These are phyloP conservation scores for Hypoxylon sp. DNA, from an alignment of 2,329 filamentous ascomycete genomes.

Conservation along the genomic window DNA sequence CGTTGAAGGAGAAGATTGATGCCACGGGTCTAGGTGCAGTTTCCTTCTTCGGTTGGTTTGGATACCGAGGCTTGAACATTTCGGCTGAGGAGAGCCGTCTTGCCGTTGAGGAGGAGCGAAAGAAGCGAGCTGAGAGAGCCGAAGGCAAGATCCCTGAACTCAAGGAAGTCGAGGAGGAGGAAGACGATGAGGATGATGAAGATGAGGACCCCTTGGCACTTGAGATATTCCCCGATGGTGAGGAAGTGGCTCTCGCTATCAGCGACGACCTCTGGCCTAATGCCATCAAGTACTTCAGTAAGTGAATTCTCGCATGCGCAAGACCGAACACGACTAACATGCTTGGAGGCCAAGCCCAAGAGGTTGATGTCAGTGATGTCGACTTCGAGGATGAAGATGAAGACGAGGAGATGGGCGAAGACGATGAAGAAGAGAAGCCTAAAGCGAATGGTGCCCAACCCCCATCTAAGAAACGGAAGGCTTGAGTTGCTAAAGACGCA, in stretches of 20 bases:
- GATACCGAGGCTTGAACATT: slow-evolving; percentile 79
- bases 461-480: slow-evolving; percentile 61
- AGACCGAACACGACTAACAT: slow-evolving; percentile 55
- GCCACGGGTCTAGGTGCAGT: slow-evolving; percentile 73
- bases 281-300: slow-evolving; percentile 93
- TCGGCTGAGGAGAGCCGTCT: slow-evolving; percentile 78
- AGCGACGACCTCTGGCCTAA: slow-evolving; percentile 91
- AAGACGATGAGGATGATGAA: slow-evolving; percentile 73
- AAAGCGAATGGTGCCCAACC: slow-evolving; percentile 59
- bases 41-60: slow-evolving; percentile 93
- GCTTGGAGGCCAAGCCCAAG: slow-evolving; percentile 75
- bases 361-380: slow-evolving; percentile 76
- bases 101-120: slow-evolving; percentile 72
- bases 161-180: slow-evolving; percentile 69
- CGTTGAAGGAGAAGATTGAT: slow-evolving; percentile 70
- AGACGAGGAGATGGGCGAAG: slow-evolving; percentile 57
- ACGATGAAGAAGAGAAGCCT: slow-evolving; percentile 70
- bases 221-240: slow-evolving; percentile 90
- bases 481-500: slow-evolving; percentile 47
- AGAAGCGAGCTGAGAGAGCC: slow-evolving; percentile 66
- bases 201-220: slow-evolving; percentile 75
- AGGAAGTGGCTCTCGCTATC: slow-evolving; percentile 84
- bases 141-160: slow-evolving; percentile 67
- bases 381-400: slow-evolving; percentile 74
- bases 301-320: slow-evolving; percentile 57